Base-by-base conservation (phyloP, 257 asterid genomes). In the Pogostemon cablin region DNA sequence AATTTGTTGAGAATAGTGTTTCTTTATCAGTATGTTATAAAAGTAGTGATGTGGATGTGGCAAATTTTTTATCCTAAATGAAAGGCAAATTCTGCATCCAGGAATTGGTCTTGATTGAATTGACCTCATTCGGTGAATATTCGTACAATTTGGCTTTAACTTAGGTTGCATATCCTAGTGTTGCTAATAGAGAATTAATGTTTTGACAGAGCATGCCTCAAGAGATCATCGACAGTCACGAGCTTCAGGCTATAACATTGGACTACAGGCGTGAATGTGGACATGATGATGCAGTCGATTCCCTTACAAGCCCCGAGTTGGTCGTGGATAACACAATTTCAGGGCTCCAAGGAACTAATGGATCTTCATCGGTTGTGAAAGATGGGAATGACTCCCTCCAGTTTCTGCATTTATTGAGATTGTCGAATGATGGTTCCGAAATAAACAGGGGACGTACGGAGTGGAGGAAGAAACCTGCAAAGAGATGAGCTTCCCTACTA, bases 261-360 rank as follows among this genome's bases (percentile, higher is more conserved):
- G 97, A 93, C 73, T 93, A 87, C 81, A 86, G 96, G 73, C 99
- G 96, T 3, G 97, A 93, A 76, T 93, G 99, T 79, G 96, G 86
- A 82, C 96, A 87, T 0, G 87, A 87, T 67, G 99, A 91, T 52
- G 77, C 83, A 8, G 99, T 93, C 2, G 97, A 93, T 80, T 93
- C 99, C 49, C 96, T 93, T 60, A 85, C 99, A n/a, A 84, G 87
- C 41, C 83, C 88, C 6, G 97, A 93, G 67, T 59, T 68, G 2
- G 71, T 68, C 11, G 67, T 73, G 40, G 82, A 72, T 7, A 78
- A 72, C 17, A 72, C 79, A 5, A 46, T 73, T 11, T 49, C 68
- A 52, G 81, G 80, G 82, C 75, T 79, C 58, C 64, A 54, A 3
- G 84, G 85, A 50, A 75, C 84, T 49, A 84, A 91, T 68, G 96